phyloP scores from a whole-genome alignment of 2,329 filamentous ascomycete species.

The Colletotrichum sojae region DNA sequence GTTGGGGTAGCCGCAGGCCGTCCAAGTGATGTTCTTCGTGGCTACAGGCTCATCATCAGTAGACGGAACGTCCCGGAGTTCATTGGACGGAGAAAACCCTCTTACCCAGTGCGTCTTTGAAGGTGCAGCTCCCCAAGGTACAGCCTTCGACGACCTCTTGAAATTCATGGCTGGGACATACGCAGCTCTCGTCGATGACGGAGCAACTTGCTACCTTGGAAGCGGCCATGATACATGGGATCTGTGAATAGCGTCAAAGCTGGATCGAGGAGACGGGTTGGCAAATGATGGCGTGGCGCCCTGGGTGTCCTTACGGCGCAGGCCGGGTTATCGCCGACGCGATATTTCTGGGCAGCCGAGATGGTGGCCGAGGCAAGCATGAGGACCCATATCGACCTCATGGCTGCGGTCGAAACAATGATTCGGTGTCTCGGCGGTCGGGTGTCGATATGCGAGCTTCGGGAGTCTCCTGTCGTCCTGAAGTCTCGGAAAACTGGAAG shows the following conservation, averaged over 20 bases:
- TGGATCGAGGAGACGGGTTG: not conserved
- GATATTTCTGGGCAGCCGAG: not conserved
- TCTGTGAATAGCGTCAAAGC: not conserved
- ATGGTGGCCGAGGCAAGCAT: not conserved
- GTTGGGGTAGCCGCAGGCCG: slow-evolving; percentile 18
- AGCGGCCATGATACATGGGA: not conserved
- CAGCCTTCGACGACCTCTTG: slow-evolving; percentile 1
- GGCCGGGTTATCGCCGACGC: not conserved
- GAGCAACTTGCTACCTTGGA: not conserved
- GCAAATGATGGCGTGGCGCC: no score
- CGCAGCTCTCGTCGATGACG: not conserved
- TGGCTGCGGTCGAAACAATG: not conserved
- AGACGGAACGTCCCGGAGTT: not conserved
- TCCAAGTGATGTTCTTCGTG: slow-evolving; percentile 28
- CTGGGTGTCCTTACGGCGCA: not conserved
- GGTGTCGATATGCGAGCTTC: not conserved
- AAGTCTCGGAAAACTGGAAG: not conserved
- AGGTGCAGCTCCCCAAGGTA: slow-evolving; percentile 13
- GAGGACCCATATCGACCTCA: not conserved
- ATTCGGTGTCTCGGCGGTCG: no score
- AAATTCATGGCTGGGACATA: not conserved
- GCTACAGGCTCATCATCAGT: not conserved
- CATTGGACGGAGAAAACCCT: no score
- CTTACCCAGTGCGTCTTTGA: slow-evolving; percentile 23
- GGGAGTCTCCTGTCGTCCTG: not conserved